Percentiles rank a stretch among this genome's conserved stretches.
phyloP scores from a whole-genome alignment of 768 basidiomycete species.

The Crassisporium funariophilum region DNA sequence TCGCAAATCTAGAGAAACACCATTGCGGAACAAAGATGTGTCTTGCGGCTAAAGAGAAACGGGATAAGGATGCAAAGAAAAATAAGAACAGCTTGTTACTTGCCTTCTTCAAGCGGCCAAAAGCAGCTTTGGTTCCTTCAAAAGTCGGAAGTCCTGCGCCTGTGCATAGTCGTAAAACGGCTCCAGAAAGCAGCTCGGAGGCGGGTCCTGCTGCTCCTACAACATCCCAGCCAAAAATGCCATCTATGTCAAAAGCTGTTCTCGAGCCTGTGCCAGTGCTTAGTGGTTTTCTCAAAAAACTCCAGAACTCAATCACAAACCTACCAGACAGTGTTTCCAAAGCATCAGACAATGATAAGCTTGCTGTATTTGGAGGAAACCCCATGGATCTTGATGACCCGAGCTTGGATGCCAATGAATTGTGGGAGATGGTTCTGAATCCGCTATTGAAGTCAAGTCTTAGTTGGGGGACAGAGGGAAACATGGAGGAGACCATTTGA shows the following conservation, averaged over 20 bases:
- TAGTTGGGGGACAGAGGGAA: slow-evolving; percentile 11
- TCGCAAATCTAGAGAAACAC: slow-evolving; percentile 19
- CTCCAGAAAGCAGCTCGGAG: too few species aligned
- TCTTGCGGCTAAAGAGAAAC: background rate
- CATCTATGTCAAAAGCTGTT: too few species aligned
- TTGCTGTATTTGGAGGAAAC: slow-evolving; percentile 10
- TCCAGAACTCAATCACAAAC: slow-evolving; percentile 2
- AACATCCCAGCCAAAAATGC: too few species aligned
- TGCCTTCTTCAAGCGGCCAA: background rate
- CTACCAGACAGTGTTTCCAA: slow-evolving; percentile 14
- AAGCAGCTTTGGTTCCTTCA: background rate
- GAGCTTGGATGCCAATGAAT: slow-evolving; percentile 3
- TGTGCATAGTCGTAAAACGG: background rate
- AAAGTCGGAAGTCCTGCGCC: background rate
- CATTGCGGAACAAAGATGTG: slow-evolving; percentile 8
- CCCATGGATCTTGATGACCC: slow-evolving; percentile 8
- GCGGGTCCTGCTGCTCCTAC: too few species aligned
- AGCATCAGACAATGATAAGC: slow-evolving; percentile 4
- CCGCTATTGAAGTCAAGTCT: slow-evolving; percentile 13
- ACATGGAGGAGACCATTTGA: slow-evolving; percentile 7
- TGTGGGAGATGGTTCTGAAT: slow-evolving; percentile 20
- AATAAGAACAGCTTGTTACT: background rate
- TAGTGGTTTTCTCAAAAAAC: background rate
- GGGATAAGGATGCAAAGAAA: background rate
- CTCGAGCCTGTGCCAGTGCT: background rate